phyloP scores from a whole-genome alignment of 129 eudicot genomes.

The Helianthus annuus region DNA sequence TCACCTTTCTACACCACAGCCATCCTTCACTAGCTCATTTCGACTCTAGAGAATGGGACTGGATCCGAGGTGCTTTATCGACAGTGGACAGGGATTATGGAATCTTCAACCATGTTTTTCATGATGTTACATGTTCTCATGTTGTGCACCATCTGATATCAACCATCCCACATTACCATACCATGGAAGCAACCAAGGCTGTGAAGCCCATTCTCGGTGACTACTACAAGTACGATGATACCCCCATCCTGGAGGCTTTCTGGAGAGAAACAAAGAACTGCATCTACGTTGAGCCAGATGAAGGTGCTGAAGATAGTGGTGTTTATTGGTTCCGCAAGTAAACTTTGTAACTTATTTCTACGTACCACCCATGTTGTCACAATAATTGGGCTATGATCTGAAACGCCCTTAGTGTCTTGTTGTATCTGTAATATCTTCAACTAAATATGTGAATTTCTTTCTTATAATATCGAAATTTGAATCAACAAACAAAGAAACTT shows the following conservation, averaged over 20 bases:
- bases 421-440: no score
- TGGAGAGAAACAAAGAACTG: conserved; percentile 11
- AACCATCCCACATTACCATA: not conserved
- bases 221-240: conserved; percentile 10
- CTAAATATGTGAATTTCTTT: no score
- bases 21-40: conserved; percentile 57
- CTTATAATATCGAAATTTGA: no score
- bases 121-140: conserved; percentile 51
- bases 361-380: not conserved
- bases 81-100: conserved; percentile 56
- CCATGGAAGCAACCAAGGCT: conserved; percentile 8
- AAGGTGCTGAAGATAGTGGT: conserved; percentile 19
- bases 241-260: not conserved
- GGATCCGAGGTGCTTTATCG: conserved; percentile 59
- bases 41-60: conserved; percentile 52
- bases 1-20: conserved; percentile 55
- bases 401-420: no score
- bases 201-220: conserved; percentile 12
- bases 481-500: no score
- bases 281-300: conserved; percentile 9
- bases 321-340: conserved; percentile 17
- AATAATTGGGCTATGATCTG: not conserved
- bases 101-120: conserved; percentile 50
- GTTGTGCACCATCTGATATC: conserved; percentile 25
- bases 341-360: not conserved